Evolutionary conservation across 805 yeast species (phyloP).

Genomic region (Nakazawaea ishiwadae): DNA sequence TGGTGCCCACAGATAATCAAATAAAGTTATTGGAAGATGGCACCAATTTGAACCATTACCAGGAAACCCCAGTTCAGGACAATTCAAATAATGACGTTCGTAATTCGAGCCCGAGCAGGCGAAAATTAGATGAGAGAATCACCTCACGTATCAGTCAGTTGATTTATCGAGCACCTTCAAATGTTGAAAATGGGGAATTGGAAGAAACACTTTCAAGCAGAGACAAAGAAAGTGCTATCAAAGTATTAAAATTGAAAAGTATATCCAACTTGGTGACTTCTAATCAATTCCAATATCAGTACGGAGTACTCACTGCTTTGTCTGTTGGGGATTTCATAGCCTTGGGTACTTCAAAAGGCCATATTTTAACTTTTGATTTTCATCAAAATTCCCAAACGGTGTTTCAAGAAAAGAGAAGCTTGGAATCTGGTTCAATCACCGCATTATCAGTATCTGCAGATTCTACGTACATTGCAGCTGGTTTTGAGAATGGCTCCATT

Average conservation of each 20-base stretch:
- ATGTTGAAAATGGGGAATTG: not conserved
- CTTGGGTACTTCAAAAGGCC: constrained; percentile 70
- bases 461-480: constrained; percentile 64
- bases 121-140: constrained; percentile 6
- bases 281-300: constrained; percentile 18
- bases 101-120: not conserved
- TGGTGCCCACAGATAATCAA: not conserved
- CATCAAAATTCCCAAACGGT: constrained; percentile 51
- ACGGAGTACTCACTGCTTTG: constrained; percentile 50
- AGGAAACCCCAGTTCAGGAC: constrained; percentile 3
- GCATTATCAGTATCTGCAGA: constrained; percentile 61
- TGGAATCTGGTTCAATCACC: constrained; percentile 44
- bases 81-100: no score
- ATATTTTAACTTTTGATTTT: constrained; percentile 61
- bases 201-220: not conserved
- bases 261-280: constrained; percentile 19
- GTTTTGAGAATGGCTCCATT: constrained; percentile 61
- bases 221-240: constrained; percentile 1
- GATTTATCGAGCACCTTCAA: not conserved
- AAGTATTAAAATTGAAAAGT: constrained; percentile 18
- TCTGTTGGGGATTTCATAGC: constrained; percentile 43
- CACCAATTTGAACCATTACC: constrained; percentile 1
- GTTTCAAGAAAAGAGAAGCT: constrained; percentile 26
- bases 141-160: constrained; percentile 6
- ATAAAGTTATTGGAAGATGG: not conserved